Evolutionary conservation across 23 red algal genomes (phyloP), one percentile per base, ranked within the genome.

Genomic region (Gracilaria vermiculophylla): DNA sequence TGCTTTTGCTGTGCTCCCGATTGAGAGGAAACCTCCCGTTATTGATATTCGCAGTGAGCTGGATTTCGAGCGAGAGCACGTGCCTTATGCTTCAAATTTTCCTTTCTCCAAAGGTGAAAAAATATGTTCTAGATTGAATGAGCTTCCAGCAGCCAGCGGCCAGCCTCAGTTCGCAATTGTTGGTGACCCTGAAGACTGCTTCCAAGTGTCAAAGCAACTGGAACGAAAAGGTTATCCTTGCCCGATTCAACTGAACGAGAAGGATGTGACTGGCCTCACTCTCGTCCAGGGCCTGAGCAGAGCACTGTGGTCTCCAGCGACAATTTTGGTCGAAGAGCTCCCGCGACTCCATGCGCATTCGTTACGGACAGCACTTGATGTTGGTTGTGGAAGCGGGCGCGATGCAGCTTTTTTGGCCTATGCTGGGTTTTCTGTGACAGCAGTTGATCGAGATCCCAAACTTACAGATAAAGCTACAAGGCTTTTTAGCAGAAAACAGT

Each of bases 351-450:
- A 8, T 65, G 29, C 80, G 17, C 44, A 67, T 31, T 9, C 72
- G 0, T 23, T 32, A 25, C 60, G 55, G 10, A 80, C 87, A 69
- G 87, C 87, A 20, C 35, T 91, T 24, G 87, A 91, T 72, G 49
- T 91, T 24, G 87, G 73, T 23, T 69, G 43, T 35, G 87, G 87
- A 34, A 66, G 62, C 58, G 87, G 87, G n/a, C 87, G 87, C 35
- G 75, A 91, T 39, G 75, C 74, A 41, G 58, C 76, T 7, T 91
- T 60, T 42, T 49, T 91, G 36, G 54, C 75, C 0, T 3, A 9
- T 17, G 33, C 29, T 2, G 58, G 57, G 23, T 91, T 80, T 14
- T 43, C 17, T 20, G 87, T 91, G 15, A 81, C 62, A 20, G 87
- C 87, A 9, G 73, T 91, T 33, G 87, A 91, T 58, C 74, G 87